Evolutionary conservation across 2,329 filamentous ascomycete genomes (phyloP).

Genomic region (Fusarium sacchari): DNA sequence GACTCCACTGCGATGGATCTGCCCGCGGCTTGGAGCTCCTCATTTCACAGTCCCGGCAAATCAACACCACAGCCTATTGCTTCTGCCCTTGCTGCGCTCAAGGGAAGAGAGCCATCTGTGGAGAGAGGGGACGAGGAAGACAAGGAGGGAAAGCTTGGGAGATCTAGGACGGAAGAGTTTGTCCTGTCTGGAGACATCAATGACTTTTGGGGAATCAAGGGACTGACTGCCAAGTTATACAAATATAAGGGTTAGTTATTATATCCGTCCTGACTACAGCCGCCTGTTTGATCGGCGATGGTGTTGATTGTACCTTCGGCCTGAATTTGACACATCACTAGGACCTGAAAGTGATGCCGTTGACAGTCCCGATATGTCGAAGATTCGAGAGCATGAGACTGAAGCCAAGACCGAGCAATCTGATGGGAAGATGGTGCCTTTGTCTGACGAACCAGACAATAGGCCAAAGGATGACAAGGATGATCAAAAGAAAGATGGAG

Average conservation of each 20-base stretch:
- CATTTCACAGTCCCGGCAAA: background rate
- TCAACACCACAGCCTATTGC: accelerated
- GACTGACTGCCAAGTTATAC: background rate
- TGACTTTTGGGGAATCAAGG: background rate
- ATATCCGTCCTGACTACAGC: accelerated
- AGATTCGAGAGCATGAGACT: background rate
- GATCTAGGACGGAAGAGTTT: background rate
- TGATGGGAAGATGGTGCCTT: accelerated
- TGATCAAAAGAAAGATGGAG: accelerated
- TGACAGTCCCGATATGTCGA: background rate
- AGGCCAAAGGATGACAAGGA: too few relatives aligned
- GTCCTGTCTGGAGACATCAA: background rate
- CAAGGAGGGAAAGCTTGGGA: background rate
- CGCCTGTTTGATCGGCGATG: accelerated
- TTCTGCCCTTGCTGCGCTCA: background rate
- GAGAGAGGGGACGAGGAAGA: accelerated
- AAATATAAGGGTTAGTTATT: background rate
- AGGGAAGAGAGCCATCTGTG: accelerated
- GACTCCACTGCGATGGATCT: background rate
- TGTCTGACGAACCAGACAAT: background rate
- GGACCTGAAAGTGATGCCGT: background rate
- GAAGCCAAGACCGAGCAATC: background rate
- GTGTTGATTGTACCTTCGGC: accelerated
- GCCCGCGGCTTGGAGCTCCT: background rate
- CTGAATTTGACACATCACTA: background rate